Evolutionary conservation across 768 basidiomycete genomes (phyloP).

Genomic region (Pluteus cervinus): DNA sequence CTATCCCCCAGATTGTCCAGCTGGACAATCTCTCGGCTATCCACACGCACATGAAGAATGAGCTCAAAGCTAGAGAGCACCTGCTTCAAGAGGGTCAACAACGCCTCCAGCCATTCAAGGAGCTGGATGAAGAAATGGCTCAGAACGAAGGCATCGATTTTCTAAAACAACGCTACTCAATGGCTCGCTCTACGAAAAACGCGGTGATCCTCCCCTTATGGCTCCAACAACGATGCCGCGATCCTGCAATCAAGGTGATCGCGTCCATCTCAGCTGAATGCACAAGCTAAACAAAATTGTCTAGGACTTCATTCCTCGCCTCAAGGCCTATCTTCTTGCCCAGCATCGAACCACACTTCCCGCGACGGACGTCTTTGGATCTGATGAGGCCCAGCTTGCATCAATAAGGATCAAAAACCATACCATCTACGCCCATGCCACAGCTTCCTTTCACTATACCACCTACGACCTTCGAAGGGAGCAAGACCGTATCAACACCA

Average conservation of each 20-base stretch:
- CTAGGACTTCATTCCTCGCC: slow-evolving; percentile 21
- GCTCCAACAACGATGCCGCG: slow-evolving; percentile 7
- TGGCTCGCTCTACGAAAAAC: too few relatives aligned
- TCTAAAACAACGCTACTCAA: too few relatives aligned
- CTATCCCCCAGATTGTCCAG: too few relatives aligned
- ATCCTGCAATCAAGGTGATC: slow-evolving; percentile 23
- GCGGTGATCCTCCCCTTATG: neutral
- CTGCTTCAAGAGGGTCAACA: too few relatives aligned
- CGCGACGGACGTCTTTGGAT: slow-evolving; percentile 19
- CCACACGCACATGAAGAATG: too few relatives aligned
- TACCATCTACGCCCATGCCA: slow-evolving; percentile 21
- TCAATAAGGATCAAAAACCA: slow-evolving; percentile 9
- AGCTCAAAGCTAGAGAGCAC: too few relatives aligned
- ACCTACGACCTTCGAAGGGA: slow-evolving; percentile 33
- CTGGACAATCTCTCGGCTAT: too few relatives aligned
- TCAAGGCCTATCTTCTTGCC: slow-evolving; percentile 23
- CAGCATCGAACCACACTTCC: slow-evolving; percentile 14
- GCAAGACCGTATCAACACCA: slow-evolving; percentile 34
- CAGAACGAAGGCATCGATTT: too few relatives aligned
- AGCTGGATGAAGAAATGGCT: too few relatives aligned
- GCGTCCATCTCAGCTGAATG: neutral
- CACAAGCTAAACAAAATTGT: neutral
- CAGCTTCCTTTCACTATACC: slow-evolving; percentile 30
- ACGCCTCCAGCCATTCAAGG: too few relatives aligned
- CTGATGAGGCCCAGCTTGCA: slow-evolving; percentile 12